phyloP scores from a whole-genome alignment of 1,284 basidiomycete species.

The Cutaneotrichosporon sp. region DNA sequence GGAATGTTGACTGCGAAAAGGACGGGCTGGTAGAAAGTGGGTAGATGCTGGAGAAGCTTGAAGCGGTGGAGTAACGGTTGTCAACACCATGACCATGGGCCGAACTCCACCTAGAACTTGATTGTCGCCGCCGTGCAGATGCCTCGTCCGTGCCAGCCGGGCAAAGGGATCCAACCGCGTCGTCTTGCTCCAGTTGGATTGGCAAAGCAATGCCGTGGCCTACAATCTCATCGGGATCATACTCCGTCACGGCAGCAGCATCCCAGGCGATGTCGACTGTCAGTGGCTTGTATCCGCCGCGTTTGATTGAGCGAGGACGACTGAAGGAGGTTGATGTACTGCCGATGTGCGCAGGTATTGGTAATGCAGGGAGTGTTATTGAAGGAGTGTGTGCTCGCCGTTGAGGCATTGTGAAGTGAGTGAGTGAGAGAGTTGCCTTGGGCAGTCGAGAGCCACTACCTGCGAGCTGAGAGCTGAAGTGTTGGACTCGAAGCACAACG shows the following conservation, averaged over 20 bases:
- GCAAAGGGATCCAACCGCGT: background rate
- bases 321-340: background rate
- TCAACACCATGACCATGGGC: too few species aligned
- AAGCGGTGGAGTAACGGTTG: background rate
- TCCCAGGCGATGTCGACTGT: too few species aligned
- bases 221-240: background rate
- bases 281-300: too few species aligned
- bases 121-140: too few species aligned
- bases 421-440: too few species aligned
- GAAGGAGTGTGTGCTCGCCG: background rate
- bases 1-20: background rate
- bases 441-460: too few species aligned
- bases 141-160: background rate
- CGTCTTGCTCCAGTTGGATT: background rate
- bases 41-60: background rate
- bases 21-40: background rate
- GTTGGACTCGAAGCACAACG: too few species aligned
- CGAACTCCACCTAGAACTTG: too few species aligned
- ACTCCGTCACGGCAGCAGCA: background rate
- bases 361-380: background rate
- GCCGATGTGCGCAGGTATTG: background rate
- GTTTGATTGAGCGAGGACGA: too few species aligned
- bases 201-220: background rate
- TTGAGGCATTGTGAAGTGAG: too few species aligned
- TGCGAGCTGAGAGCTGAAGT: too few species aligned